Conservation (phyloP, 139 green algal genomes). For the Micromonas commoda region DNA sequence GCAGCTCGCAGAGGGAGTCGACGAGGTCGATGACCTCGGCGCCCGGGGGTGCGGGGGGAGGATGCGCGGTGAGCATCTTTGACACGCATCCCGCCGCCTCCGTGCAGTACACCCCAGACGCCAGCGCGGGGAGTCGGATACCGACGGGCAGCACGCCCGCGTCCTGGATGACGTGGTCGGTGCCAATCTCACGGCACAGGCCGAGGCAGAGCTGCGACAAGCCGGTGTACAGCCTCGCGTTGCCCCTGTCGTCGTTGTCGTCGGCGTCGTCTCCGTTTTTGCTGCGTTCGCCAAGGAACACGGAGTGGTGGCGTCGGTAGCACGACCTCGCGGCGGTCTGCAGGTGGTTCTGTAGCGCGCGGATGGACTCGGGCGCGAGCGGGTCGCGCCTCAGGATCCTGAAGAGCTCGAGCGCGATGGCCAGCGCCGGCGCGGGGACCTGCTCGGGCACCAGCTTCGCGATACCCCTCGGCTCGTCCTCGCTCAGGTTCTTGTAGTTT, state of each 20-base stretch:
- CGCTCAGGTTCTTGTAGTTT: slow-evolving; percentile 13
- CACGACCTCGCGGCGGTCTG: slow-evolving; percentile 13
- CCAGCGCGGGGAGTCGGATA: not conserved
- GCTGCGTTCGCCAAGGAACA: not conserved
- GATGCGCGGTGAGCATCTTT: not conserved
- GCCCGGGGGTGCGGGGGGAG: not conserved
- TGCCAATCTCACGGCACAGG: not conserved
- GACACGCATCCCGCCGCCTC: not conserved
- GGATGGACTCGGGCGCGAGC: not conserved
- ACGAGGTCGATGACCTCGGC: slow-evolving; percentile 5
- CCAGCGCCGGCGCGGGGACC: slow-evolving; percentile 9
- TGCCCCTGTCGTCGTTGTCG: not conserved
- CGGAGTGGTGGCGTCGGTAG: not conserved
- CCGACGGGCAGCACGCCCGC: not conserved
- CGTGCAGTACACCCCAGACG: slow-evolving; percentile 13
- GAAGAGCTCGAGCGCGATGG: slow-evolving; percentile 13
- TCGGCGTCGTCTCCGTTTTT: not conserved
- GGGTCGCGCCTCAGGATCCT: not conserved
- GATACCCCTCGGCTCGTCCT: slow-evolving; percentile 8
- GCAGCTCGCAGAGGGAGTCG: not conserved
- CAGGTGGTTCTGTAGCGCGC: not conserved
- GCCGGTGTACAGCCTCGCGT: not conserved
- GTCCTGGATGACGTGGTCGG: not conserved
- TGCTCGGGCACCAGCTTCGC: not conserved
- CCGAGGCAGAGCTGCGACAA: not conserved